Conservation (phyloP, 169 alveolate species). For the Cryptosporidium ryanae region DNA sequence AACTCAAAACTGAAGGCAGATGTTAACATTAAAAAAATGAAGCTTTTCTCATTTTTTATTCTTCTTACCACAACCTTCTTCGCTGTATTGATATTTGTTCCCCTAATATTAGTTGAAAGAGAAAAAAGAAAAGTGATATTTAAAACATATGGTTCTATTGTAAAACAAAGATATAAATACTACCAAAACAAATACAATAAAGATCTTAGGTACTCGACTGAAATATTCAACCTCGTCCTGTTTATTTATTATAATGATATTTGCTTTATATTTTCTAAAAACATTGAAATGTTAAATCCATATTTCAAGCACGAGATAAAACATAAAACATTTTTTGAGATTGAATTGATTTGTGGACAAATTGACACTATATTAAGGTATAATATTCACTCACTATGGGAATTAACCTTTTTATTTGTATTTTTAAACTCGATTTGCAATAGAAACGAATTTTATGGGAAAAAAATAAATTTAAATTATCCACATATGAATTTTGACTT, state of each 20-base stretch:
- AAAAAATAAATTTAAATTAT: not conserved
- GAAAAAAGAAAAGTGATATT: conserved; percentile 31
- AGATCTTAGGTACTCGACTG: conserved; percentile 14
- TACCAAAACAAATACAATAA: not conserved
- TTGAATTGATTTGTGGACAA: conserved; percentile 14
- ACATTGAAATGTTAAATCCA: not conserved
- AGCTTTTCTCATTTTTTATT: conserved; percentile 15
- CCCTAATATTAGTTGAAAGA: conserved; percentile 25
- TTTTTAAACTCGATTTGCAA: not conserved
- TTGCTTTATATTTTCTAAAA: too few relatives aligned
- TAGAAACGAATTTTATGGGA: not conserved
- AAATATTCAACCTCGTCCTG: not conserved
- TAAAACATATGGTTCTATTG: conserved; percentile 6
- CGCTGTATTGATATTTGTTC: not conserved
- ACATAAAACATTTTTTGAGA: not conserved
- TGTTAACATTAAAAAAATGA: not conserved
- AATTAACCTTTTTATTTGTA: conserved; percentile 5
- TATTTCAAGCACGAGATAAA: not conserved
- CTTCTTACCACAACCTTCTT: not conserved
- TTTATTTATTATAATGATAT: not conserved
- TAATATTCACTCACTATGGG: not conserved
- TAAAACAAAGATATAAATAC: conserved; percentile 48
- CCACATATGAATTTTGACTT: not conserved
- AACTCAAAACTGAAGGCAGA: not conserved
- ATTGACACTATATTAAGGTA: conserved; percentile 7